Evolutionary conservation across 371 early-diverging fungal genomes (phyloP).

Genomic region (Mucor racemosus): DNA sequence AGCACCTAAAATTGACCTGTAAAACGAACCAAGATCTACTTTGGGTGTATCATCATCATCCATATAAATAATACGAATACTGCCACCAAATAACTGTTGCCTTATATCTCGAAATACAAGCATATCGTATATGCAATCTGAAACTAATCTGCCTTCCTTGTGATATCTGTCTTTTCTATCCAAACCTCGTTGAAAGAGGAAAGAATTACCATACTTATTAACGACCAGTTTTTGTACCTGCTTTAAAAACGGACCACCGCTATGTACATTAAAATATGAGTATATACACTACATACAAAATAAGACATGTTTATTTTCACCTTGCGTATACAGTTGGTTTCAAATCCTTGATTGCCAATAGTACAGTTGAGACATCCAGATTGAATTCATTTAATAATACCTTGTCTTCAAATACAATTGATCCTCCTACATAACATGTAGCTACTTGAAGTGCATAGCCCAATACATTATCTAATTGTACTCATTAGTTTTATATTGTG

Average conservation of each 20-base stretch:
- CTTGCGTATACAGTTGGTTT: too few species aligned
- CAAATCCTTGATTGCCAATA: too few species aligned
- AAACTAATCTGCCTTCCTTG: conserved; percentile 23
- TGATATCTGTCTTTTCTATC: conserved; percentile 16
- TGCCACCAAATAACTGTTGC: conserved; percentile 78
- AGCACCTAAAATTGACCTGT: conserved; percentile 44
- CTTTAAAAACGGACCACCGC: too few species aligned
- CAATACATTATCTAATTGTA: conserved; percentile 22
- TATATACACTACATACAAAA: background rate
- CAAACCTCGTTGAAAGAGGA: conserved; percentile 28
- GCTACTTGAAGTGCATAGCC: conserved; percentile 20
- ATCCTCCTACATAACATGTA: conserved; percentile 51
- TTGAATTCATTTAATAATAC: conserved; percentile 73
- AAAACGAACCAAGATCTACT: conserved; percentile 26
- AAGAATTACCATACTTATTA: conserved; percentile 29
- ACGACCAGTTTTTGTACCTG: conserved; percentile 17
- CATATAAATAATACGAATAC: conserved; percentile 23
- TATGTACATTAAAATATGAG: too few species aligned
- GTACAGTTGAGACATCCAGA: background rate
- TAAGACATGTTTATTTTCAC: too few species aligned
- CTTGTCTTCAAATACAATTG: conserved; percentile 69
- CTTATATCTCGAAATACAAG: conserved; percentile 32
- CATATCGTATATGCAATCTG: conserved; percentile 31
- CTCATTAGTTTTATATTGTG: too few species aligned
- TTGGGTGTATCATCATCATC: conserved; percentile 61